Conservation (phyloP, 2,329 filamentous ascomycete species). For the Neonectria ditissima region DNA sequence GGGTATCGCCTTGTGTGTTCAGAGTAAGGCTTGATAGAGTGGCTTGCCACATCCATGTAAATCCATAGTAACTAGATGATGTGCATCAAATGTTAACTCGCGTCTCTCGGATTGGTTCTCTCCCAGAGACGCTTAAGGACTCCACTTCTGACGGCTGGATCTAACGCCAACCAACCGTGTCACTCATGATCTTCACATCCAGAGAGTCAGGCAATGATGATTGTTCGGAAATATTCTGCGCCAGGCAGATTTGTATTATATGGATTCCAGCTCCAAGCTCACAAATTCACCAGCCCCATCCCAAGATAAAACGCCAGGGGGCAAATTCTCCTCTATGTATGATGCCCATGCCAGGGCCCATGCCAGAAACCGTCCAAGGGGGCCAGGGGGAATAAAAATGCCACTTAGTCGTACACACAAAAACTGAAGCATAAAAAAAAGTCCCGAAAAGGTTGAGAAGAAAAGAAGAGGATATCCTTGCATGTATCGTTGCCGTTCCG, state of each 20-base stretch:
- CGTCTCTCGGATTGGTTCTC: constrained; percentile 39
- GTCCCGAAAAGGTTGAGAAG: neutral
- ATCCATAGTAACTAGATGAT: constrained; percentile 18
- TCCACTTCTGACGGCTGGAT: constrained; percentile 34
- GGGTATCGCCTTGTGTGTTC: constrained; percentile 87
- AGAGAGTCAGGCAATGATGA: neutral
- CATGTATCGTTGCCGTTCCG: constrained; percentile 25
- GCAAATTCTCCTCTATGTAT: constrained; percentile 33
- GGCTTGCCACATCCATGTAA: constrained; percentile 19
- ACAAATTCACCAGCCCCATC: constrained; percentile 7
- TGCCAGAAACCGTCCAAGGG: constrained; percentile 19
- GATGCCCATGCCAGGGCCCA: constrained; percentile 29
- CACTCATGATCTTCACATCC: neutral
- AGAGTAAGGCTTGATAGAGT: constrained; percentile 64
- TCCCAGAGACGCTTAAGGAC: constrained; percentile 26
- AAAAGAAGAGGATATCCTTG: constrained; percentile 25
- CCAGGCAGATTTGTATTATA: constrained; percentile 43
- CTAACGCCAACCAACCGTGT: constrained; percentile 3
- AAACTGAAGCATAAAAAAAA: constrained; percentile 2
- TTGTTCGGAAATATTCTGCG: constrained; percentile 37
- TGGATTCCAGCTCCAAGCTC: constrained; percentile 41
- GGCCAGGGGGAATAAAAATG: neutral
- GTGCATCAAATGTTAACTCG: constrained; percentile 24
- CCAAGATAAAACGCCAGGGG: constrained; percentile 14
- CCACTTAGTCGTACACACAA: neutral